phyloP scores from a whole-genome alignment of 345 rosid genomes.

The Citrus inodora region DNA sequence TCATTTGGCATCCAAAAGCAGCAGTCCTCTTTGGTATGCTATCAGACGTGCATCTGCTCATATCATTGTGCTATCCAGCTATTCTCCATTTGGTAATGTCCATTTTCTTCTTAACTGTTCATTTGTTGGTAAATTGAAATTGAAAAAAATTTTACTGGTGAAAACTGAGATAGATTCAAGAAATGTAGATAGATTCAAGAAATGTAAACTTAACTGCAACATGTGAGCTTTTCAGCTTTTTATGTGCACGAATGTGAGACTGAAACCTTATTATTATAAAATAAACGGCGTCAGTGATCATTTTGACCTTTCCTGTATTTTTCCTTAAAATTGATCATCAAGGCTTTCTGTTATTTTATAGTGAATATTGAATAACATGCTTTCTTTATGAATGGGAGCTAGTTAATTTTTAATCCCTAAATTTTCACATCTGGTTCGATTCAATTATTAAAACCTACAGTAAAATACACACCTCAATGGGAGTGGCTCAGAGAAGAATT shows the following conservation, averaged over 20 bases:
- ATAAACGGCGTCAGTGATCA: background rate
- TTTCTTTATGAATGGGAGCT: background rate
- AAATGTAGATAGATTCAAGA: background rate
- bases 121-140: slow-evolving; percentile 1
- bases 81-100: slow-evolving; percentile 88
- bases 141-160: background rate
- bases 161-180: background rate
- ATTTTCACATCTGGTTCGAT: slow-evolving; percentile 2
- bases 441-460: slow-evolving; percentile 34
- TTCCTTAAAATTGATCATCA: slow-evolving; percentile 1
- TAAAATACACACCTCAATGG: slow-evolving; percentile 90
- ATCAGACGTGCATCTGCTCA: slow-evolving; percentile 93
- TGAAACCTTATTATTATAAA: background rate
- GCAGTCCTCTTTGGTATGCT: slow-evolving; percentile 84
- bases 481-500: slow-evolving; percentile 74
- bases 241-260: too few species aligned
- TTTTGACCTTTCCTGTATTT: background rate
- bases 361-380: too few species aligned
- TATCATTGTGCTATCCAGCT: slow-evolving; percentile 89
- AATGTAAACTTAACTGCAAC: background rate
- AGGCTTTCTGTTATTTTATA: background rate
- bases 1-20: slow-evolving; percentile 72
- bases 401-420: background rate
- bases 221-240: background rate
- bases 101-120: slow-evolving; percentile 4